Evolutionary conservation across 176 grass and related monocot species (phyloP), one percentile per base, ranked within the genome.

Genomic region (Bonia amplexicaulis): DNA sequence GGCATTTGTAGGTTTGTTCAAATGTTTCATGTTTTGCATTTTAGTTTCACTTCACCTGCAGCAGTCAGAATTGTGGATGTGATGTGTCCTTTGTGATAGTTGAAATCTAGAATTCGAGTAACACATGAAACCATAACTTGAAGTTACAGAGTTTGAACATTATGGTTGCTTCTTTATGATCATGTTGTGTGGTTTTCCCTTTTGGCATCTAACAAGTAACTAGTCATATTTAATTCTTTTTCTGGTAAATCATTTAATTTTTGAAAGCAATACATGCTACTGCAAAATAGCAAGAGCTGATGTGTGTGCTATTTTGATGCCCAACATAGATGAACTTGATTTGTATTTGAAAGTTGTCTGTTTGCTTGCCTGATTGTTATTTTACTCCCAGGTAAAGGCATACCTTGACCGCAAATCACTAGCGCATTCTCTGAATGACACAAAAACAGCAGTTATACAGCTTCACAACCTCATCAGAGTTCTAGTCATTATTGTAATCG

Each of bases 351-450:
- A 33, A 23, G 1, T 25, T 64, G 1, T 61, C 12, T 22, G 5
- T 76, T 80, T 87, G 31, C 11, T 46, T 75, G 45, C 33, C 77
- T 84, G 26, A 87, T 84, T 60, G 12, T 74, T 17, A 39, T 82
- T 80, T 64, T 54, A 41, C 69, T 89, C 49, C 19, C 76, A 95
- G 93, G 88, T 95, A 49, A 99, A 94, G 45, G 96, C 91, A 74
- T 96, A 99, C 51, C 88, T 91, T 2, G 96, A 99, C 46, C 89
- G 96, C 29, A 99, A 96, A 80, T 89, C 93, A 66, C 86, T 99
- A 71, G 91, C 86, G 11, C 96, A 94, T 89, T 99, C 96, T 59
- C 81, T 99, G 78, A 99, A 94, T 71, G 96, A 99, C 84, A 99
- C 96, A 57, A 99, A 99, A 86, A 99, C 96, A 0, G 96, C 96